Evolutionary conservation across 805 yeast genomes (phyloP), one percentile per base, ranked within the genome.

Genomic region (Metschnikowia henanensis): DNA sequence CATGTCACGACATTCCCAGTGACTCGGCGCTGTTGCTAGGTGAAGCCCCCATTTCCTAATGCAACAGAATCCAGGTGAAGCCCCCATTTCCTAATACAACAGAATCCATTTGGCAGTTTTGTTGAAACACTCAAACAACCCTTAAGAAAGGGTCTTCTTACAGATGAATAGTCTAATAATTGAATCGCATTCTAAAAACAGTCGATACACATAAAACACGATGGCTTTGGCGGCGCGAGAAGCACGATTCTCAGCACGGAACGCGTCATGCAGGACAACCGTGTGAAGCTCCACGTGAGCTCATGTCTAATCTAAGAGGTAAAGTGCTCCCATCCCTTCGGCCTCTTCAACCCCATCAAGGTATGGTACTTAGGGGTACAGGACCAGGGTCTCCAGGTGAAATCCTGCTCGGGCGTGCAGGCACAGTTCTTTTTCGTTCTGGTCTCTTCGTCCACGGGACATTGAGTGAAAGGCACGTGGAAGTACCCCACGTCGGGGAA

Each of bases 401-500:
- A 83, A 66, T 87, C 95, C 6, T 82, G 79, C 15, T 70, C 65
- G 43, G 85, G 84, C 53, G 83, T 72, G 68, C 97, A 89, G 47
- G 77, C 72, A 74, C 97, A 90, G 55, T 75, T 83, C 56, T 79
- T 75, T 33, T 72, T 67, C 35, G 61, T 46, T 62, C 91, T 80
- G n/a, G 78, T 71, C 16, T 65, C 64, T 41, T 75, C 73, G 55
- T 84, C 83, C 45, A 83, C 70, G 4, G 97, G 96, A 76, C 95
- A 87, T 65, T 82, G 81, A 58, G 77, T 70, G 79, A 83, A 87
- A 18, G 96, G 96, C 47, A 76, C 82, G 61, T 88, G 96, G 70
- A 61, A 85, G 66, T 89, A 88, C 39, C 96, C 96, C 50, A 88
- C 78, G 58, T 88, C 95, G 47, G 80, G 84, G 61, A 90, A 90